Evolutionary conservation across 2,329 filamentous ascomycete species (phyloP).

Genomic region (Ilyonectria sp.): DNA sequence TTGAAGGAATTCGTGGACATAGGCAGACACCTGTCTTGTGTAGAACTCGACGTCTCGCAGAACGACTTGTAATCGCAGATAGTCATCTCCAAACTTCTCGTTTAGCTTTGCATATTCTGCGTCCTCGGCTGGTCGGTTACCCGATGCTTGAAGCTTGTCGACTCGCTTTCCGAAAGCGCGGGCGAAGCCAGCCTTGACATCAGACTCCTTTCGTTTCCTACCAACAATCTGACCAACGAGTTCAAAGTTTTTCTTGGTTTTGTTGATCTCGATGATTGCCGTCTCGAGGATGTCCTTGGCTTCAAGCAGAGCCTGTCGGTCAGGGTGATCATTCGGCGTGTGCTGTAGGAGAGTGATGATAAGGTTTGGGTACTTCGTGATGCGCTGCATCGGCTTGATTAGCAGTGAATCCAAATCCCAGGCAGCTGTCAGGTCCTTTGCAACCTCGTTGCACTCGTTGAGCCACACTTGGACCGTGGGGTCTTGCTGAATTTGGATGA

Average conservation of each 20-base stretch:
- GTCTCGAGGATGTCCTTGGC: conserved; percentile 71
- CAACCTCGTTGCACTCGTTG: conserved; percentile 91
- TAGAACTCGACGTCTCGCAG: conserved; percentile 96
- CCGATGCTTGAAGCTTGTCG: conserved; percentile 82
- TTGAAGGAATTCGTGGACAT: conserved; percentile 85
- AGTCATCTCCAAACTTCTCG: conserved; percentile 92
- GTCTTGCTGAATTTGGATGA: conserved; percentile 76
- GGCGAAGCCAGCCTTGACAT: conserved; percentile 86
- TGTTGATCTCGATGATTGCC: conserved; percentile 90
- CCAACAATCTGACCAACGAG: conserved; percentile 91
- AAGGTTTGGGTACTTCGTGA: conserved; percentile 93
- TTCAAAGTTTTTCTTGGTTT: conserved; percentile 94
- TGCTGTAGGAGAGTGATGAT: conserved; percentile 84
- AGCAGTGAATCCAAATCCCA: conserved; percentile 98
- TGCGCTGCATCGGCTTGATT: conserved; percentile 95
- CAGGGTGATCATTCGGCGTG: conserved; percentile 87
- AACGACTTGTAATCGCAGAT: conserved; percentile 91
- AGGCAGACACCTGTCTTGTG: conserved; percentile 83
- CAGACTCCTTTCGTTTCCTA: conserved; percentile 89
- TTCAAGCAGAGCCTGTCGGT: conserved; percentile 74
- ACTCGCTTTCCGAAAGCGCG: conserved; percentile 92
- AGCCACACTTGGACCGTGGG: conserved; percentile 85
- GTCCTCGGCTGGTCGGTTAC: conserved; percentile 79
- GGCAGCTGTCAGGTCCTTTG: conserved; percentile 90
- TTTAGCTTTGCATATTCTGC: conserved; percentile 84